These are phyloP conservation scores for Penicillium olsonii DNA, from an alignment of 2,329 filamentous ascomycete species.

Conservation along the genomic window DNA sequence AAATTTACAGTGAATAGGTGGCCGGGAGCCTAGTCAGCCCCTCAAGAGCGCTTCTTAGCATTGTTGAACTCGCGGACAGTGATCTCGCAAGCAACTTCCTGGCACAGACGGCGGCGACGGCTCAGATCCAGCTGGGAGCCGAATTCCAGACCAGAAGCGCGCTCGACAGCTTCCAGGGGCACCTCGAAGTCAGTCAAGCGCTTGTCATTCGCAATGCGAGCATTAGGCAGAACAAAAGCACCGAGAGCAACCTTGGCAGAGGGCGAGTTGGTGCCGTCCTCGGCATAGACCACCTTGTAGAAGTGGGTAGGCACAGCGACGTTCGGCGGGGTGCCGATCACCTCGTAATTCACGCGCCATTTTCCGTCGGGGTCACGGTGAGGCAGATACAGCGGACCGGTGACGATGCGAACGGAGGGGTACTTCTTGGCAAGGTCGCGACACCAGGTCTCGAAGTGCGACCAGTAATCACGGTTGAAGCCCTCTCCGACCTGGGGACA, in stretches of 20 bases:
- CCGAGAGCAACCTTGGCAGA: slow-evolving; percentile 79
- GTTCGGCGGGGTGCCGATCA: slow-evolving; percentile 90
- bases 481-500: slow-evolving; percentile 97
- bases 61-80: slow-evolving; percentile 77
- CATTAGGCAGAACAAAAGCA: slow-evolving; percentile 94
- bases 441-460: slow-evolving; percentile 97
- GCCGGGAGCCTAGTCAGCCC: not conserved
- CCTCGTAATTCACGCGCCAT: slow-evolving; percentile 93
- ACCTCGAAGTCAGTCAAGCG: slow-evolving; percentile 91
- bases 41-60: slow-evolving; percentile 48
- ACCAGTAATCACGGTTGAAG: slow-evolving; percentile 99
- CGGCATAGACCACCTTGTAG: slow-evolving; percentile 97
- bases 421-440: slow-evolving; percentile 77
- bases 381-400: slow-evolving; percentile 89
- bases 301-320: slow-evolving; percentile 98
- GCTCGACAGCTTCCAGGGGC: slow-evolving; percentile 86
- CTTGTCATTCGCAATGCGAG: slow-evolving; percentile 81
- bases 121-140: slow-evolving; percentile 72
- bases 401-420: slow-evolving; percentile 86
- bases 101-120: slow-evolving; percentile 76
- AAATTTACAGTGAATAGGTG: slow-evolving; percentile 21
- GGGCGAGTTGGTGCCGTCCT: slow-evolving; percentile 66
- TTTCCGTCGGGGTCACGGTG: slow-evolving; percentile 85
- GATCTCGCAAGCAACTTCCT: slow-evolving; percentile 81
- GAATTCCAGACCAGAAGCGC: slow-evolving; percentile 90